Evolutionary conservation across 768 basidiomycete species (phyloP), one percentile per base, ranked within the genome.

Genomic region (Suillus placidus): DNA sequence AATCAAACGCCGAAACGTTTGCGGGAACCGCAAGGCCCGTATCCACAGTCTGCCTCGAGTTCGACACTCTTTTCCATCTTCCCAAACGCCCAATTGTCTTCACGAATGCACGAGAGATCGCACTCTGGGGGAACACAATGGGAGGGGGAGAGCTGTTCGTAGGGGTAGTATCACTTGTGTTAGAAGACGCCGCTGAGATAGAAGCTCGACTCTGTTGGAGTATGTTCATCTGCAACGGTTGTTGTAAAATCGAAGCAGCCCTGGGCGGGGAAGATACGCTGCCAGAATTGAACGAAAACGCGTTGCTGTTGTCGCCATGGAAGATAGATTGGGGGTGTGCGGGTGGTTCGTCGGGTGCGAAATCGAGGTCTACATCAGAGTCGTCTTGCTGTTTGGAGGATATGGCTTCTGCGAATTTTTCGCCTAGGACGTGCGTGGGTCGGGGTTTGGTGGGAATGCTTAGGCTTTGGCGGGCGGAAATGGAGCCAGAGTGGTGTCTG

Each of bases 1-100:
- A 74, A 71, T 93, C 90, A 72, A 93, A 90, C 8, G 88, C 87
- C 2, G 90, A 88, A 2, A 88, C 83, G 65, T 85, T 86, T n/a
- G 77, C 73, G 23, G 78, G 73, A 4, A 78, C 66, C 1, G 77
- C 74, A 13, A 79, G 74, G 8, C 77, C 78, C 23, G 81, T 77
- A 42, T 78, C 76, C 45, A 78, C 68, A 23, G 76, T 69, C 30
- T 75, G 73, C 6, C 83, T 75, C 42, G 80, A 77, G 69, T 91
- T 88, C 61, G 95, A 75, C 35, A 92, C 92, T 7, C 94, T 87
- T 71, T 85, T 91, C 91, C 94, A 91, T 12, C 91, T 81, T 2
- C 94, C 94, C 20, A 96, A 78, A 6, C 91, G 85, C 6, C 94
- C 92, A 35, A 95, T 88, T 3, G 94, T 94, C 77, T 88, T 90